These are phyloP conservation scores for Colletotrichum sp. DNA, from an alignment of 2,329 filamentous ascomycete species.

Conservation along the genomic window DNA sequence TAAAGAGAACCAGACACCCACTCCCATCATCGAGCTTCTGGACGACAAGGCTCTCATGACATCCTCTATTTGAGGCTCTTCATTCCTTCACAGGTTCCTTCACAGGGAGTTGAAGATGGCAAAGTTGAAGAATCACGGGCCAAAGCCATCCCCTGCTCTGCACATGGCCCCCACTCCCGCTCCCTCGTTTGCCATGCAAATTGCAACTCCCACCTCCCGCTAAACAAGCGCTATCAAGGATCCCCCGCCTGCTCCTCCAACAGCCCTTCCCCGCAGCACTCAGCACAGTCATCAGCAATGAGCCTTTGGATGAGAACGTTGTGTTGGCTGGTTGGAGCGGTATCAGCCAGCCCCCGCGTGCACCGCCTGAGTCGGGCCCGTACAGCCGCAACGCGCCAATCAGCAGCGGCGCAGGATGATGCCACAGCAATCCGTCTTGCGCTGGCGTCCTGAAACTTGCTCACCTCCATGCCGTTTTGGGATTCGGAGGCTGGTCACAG, in stretches of 20 bases:
- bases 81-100: not conserved
- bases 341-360: not conserved
- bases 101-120: not conserved
- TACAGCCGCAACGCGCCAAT: not conserved
- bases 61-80: not conserved
- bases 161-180: not conserved
- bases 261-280: not conserved
- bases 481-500: conserved; percentile 17
- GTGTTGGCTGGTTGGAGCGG: not conserved
- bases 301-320: not conserved
- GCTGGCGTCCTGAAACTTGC: conserved; percentile 20
- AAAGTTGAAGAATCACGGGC: not conserved
- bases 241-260: not conserved
- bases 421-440: conserved; percentile 10
- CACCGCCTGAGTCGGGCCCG: conserved; percentile 4
- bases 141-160: not conserved
- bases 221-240: not conserved
- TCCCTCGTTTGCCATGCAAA: not conserved
- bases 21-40: not conserved
- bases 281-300: not conserved
- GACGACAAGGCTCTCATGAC: not conserved
- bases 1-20: not conserved
- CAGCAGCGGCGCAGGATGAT: not conserved
- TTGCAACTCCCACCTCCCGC: not conserved
- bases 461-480: conserved; percentile 22